Conservation (phyloP, 768 basidiomycete genomes). For the Porphyrellus cyaneotinctus region DNA sequence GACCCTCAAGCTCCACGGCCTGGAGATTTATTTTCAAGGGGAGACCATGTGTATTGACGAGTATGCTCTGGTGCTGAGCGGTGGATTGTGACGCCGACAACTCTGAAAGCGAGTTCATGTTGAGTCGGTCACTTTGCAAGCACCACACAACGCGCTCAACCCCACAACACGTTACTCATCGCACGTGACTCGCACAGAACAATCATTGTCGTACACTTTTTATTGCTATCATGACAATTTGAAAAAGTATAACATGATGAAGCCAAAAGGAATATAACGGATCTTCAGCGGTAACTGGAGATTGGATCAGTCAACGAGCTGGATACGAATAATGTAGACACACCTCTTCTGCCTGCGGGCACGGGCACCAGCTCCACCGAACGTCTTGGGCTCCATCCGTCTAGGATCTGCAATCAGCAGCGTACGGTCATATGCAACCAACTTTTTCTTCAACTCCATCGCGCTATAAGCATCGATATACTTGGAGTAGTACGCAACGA, state of each 20-base stretch:
- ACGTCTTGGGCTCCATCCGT: constrained; percentile 99
- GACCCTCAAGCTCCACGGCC: constrained; percentile 45
- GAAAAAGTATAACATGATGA: constrained; percentile 44
- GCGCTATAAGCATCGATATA: constrained; percentile 97
- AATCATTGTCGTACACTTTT: constrained; percentile 24
- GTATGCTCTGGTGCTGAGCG: constrained; percentile 27
- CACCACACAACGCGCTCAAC: neutral
- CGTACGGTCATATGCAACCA: constrained; percentile 92
- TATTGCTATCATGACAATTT: constrained; percentile 36
- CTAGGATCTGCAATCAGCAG: constrained; percentile 91
- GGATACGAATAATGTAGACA: neutral
- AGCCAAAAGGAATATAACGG: constrained; percentile 35
- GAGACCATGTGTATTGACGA: constrained; percentile 38
- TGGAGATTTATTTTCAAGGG: constrained; percentile 55
- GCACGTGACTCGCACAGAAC: constrained; percentile 11
- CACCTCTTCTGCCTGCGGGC: constrained; percentile 97
- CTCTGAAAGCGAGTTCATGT: constrained; percentile 21
- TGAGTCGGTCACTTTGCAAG: neutral
- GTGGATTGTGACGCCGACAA: constrained; percentile 12
- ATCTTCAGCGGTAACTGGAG: constrained; percentile 63
- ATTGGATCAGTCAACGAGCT: constrained; percentile 9
- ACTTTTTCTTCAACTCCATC: constrained; percentile 96
- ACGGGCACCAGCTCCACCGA: constrained; percentile 97
- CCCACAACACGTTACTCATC: neutral
- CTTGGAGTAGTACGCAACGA: constrained; percentile 98